These are phyloP conservation scores for Ormosia emarginata DNA, from an alignment of 306 rosid genomes.

Conservation along the genomic window DNA sequence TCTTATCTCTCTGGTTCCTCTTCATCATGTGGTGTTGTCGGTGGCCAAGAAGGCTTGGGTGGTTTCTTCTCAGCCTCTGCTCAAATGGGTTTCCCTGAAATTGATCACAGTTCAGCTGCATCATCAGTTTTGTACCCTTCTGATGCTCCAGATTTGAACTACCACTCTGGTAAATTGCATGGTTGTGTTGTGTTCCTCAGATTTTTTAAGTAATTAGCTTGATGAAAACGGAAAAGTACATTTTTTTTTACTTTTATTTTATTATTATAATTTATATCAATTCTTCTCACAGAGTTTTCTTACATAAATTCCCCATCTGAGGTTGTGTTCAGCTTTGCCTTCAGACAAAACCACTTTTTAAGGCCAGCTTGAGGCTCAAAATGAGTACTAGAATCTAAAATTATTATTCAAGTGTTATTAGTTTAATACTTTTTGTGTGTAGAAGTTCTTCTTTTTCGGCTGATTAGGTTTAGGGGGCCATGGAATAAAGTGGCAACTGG, in stretches of 20 bases:
- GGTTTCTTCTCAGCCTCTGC: slow-evolving; percentile 34
- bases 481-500: slow-evolving; percentile 19
- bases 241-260: not conserved
- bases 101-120: slow-evolving; percentile 39
- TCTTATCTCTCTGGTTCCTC: slow-evolving; percentile 42
- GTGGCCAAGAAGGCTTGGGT: not conserved
- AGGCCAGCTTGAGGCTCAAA: slow-evolving; percentile 8
- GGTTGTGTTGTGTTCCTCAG: not conserved
- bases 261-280: not conserved
- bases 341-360: not conserved
- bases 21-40: slow-evolving; percentile 17
- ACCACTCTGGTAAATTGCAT: slow-evolving; percentile 63
- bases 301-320: not conserved
- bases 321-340: not conserved
- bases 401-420: not conserved
- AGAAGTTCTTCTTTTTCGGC: not conserved
- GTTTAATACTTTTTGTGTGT: not conserved
- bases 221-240: not conserved
- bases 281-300: not conserved
- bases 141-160: slow-evolving; percentile 45
- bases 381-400: not conserved
- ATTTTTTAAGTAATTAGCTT: not conserved
- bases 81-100: slow-evolving; percentile 54
- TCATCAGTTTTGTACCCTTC: slow-evolving; percentile 44
- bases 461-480: slow-evolving; percentile 23